Percentiles rank a stretch among this genome's conserved stretches.
phyloP scores from a whole-genome alignment of 176 grass and related monocot species.

The Triticum urartu region DNA sequence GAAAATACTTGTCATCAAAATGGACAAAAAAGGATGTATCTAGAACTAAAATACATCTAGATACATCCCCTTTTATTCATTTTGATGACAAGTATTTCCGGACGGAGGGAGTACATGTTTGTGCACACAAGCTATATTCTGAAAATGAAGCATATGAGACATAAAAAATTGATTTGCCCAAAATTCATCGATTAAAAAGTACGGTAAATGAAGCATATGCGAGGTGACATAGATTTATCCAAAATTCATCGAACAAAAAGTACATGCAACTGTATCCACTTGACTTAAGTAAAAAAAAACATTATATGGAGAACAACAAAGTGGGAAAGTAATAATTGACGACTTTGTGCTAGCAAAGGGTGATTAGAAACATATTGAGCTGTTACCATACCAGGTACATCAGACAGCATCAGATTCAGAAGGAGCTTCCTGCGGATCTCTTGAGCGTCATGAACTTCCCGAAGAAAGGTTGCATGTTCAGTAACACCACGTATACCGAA shows the following conservation, averaged over 20 bases:
- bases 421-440: constrained; percentile 92
- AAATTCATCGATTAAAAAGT: too few relatives aligned
- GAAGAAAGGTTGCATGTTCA: constrained; percentile 90
- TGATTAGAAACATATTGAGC: constrained; percentile 17
- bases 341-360: background rate
- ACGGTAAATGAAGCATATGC: background rate
- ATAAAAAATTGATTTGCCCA: too few relatives aligned
- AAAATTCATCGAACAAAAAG: background rate
- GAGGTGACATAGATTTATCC: background rate
- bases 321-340: background rate
- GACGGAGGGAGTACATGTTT: background rate
- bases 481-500: constrained; percentile 84
- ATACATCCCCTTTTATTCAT: too few relatives aligned
- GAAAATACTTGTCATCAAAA: too few relatives aligned
- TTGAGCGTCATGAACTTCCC: constrained; percentile 92
- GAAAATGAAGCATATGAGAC: background rate
- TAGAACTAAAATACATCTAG: too few relatives aligned
- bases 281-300: background rate
- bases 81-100: too few relatives aligned
- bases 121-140: background rate
- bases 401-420: constrained; percentile 93
- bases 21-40: too few relatives aligned
- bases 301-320: background rate
- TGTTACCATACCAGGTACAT: constrained; percentile 65
- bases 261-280: background rate